Conservation (phyloP, 352 stramenopile species). For the Globisporangium solare region DNA sequence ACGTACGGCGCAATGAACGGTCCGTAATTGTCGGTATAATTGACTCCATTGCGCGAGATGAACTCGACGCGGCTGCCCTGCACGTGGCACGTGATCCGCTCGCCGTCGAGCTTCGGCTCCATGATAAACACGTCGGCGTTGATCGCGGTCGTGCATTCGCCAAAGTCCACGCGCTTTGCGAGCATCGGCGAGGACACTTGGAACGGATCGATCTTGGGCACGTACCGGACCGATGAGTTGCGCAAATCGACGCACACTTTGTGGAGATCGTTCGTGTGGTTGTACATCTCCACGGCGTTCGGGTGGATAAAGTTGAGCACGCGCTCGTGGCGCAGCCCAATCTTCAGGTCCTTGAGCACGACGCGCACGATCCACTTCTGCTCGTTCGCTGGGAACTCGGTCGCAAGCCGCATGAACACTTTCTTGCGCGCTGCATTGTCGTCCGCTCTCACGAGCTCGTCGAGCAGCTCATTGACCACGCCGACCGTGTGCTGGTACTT, state of each 20-base stretch:
- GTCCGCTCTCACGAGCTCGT: slow-evolving; percentile 45
- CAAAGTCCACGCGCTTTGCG: slow-evolving; percentile 82
- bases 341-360: slow-evolving; percentile 85
- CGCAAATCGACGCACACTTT: slow-evolving; percentile 68
- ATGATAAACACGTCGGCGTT: slow-evolving; percentile 71
- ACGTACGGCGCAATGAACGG: slow-evolving; percentile 58
- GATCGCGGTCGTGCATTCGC: slow-evolving; percentile 70
- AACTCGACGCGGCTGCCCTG: slow-evolving; percentile 60
- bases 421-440: slow-evolving; percentile 37
- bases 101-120: slow-evolving; percentile 82
- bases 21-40: slow-evolving; percentile 75
- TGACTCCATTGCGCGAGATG: slow-evolving; percentile 81
- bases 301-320: slow-evolving; percentile 80
- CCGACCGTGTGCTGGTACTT: slow-evolving; percentile 51
- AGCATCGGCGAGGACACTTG: slow-evolving; percentile 87
- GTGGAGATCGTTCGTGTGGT: slow-evolving; percentile 82
- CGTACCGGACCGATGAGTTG: slow-evolving; percentile 78
- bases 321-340: slow-evolving; percentile 74
- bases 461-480: slow-evolving; percentile 58
- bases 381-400: slow-evolving; percentile 66
- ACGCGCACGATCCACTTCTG: slow-evolving; percentile 85
- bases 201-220: slow-evolving; percentile 73
- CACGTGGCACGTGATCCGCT: slow-evolving; percentile 81
- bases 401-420: slow-evolving; percentile 70
- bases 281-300: slow-evolving; percentile 84